Evolutionary conservation across 768 basidiomycete genomes (phyloP).

Genomic region (Cyclocybe aegerita): DNA sequence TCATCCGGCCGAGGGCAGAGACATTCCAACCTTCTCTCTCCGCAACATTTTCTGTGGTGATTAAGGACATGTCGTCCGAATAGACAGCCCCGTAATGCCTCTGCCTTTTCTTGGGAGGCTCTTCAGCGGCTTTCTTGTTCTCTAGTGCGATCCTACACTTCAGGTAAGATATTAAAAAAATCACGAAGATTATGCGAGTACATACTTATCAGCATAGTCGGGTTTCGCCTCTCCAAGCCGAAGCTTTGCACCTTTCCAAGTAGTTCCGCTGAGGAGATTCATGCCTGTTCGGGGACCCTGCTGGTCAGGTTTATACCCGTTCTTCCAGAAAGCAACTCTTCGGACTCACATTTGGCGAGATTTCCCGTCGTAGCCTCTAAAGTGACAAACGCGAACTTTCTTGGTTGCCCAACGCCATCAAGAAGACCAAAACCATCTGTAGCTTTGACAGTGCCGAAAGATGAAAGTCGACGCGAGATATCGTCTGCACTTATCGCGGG

Average conservation of each 20-base stretch:
- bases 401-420: constrained; percentile 64
- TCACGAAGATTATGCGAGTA: background rate
- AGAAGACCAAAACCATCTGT: constrained; percentile 68
- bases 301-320: constrained; percentile 3
- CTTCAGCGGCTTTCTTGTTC: constrained; percentile 21
- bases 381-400: constrained; percentile 75
- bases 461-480: constrained; percentile 54
- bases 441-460: constrained; percentile 67
- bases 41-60: constrained; percentile 56
- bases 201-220: constrained; percentile 65
- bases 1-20: constrained; percentile 62
- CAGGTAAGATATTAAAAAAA: constrained; percentile 3
- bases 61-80: constrained; percentile 62
- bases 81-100: constrained; percentile 38
- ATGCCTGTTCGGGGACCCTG: constrained; percentile 45
- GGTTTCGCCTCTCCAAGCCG: constrained; percentile 83
- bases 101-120: constrained; percentile 45
- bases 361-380: constrained; percentile 61
- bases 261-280: constrained; percentile 75
- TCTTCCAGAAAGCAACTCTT: background rate
- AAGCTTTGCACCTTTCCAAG: constrained; percentile 86
- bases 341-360: constrained; percentile 60
- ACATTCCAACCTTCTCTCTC: constrained; percentile 65
- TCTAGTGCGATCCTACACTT: constrained; percentile 26
- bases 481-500: constrained; percentile 58